Conservation (phyloP, 2,329 filamentous ascomycete genomes). For the Sporothrix dimorphospora region DNA sequence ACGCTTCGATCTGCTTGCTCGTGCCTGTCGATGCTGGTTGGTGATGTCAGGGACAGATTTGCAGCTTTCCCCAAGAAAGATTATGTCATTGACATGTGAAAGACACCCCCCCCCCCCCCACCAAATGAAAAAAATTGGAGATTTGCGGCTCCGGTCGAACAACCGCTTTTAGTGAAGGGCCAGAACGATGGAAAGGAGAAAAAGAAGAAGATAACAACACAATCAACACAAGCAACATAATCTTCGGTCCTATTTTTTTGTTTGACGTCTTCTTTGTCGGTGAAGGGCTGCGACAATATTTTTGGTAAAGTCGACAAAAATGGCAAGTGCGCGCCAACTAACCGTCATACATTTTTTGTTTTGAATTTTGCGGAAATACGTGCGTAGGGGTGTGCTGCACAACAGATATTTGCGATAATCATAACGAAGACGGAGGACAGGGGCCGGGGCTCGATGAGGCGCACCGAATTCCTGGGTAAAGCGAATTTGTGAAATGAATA, state of each 20-base stretch:
- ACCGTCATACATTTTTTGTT: too few species aligned
- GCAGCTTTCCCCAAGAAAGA: neutral
- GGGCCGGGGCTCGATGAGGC: conserved; percentile 3
- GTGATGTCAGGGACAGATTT: conserved; percentile 5
- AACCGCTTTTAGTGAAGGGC: neutral
- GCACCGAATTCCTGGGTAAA: conserved; percentile 22
- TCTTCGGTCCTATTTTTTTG: too few species aligned
- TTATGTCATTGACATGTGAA: conserved; percentile 27
- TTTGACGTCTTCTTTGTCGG: too few species aligned
- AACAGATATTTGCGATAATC: neutral
- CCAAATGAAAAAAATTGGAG: neutral
- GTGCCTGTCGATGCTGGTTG: conserved; percentile 7
- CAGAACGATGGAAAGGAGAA: neutral
- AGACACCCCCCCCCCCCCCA: neutral
- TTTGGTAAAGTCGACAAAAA: too few species aligned
- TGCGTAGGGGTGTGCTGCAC: neutral
- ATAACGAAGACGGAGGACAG: neutral
- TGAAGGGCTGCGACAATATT: too few species aligned
- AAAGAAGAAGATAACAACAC: neutral
- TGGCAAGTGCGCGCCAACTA: too few species aligned
- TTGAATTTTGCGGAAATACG: neutral
- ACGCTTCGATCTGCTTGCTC: neutral
- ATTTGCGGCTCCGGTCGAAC: conserved; percentile 18
- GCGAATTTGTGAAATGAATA: neutral
- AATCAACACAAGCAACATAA: too few species aligned